Conservation (phyloP, 2,329 filamentous ascomycete genomes). For the Dothiorella sarmentorum region DNA sequence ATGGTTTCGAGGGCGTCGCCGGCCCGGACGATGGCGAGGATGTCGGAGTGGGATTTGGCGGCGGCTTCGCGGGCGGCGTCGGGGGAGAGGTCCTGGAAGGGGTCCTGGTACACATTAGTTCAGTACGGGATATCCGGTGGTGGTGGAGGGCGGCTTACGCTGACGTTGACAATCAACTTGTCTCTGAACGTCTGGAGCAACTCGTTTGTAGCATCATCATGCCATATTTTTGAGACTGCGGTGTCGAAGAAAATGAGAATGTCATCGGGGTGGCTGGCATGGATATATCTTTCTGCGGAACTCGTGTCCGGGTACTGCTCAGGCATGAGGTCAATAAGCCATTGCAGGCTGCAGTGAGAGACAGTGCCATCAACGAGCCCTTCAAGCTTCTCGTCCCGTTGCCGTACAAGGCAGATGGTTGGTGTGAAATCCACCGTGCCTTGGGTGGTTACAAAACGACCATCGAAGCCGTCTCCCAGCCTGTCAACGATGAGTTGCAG, state of each 20-base stretch:
- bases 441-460: not conserved
- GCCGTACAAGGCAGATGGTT: not conserved
- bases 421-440: conserved; percentile 10
- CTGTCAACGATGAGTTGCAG: conserved; percentile 6
- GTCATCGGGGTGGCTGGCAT: not conserved
- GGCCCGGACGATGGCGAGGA: not conserved
- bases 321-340: conserved; percentile 9
- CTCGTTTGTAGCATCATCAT: not conserved
- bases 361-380: not conserved
- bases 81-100: conserved; percentile 13
- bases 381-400: not conserved
- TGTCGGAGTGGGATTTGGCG: not conserved
- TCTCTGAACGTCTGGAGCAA: not conserved
- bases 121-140: not conserved
- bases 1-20: not conserved
- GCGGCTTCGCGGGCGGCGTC: conserved; percentile 2
- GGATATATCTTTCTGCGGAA: not conserved
- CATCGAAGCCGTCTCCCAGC: not conserved
- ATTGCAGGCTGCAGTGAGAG: not conserved
- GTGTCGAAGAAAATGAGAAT: conserved; percentile 17
- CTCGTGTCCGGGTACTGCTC: conserved; percentile 9
- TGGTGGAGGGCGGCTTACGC: not conserved
- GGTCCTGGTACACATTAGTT: not conserved
- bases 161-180: conserved; percentile 3
- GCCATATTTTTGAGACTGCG: conserved; percentile 8